phyloP scores from a whole-genome alignment of 2,329 filamentous ascomycete species.

The Pseudopithomyces chartarum region DNA sequence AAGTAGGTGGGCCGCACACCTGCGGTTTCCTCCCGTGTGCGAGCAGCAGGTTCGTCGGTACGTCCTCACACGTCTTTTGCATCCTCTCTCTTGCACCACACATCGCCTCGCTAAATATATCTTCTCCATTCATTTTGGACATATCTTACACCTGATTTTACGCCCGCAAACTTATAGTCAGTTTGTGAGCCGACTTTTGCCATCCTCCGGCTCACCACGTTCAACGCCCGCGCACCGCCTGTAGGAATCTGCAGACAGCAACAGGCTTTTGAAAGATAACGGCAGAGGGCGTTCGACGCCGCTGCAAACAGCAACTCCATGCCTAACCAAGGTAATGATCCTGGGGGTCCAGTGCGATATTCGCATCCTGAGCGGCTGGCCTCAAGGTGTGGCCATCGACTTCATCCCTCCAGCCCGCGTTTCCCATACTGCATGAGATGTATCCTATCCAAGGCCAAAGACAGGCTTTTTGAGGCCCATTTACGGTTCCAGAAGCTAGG shows the following conservation, averaged over 20 bases:
- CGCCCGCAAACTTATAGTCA: too few relatives aligned
- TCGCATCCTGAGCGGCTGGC: conserved; percentile 19
- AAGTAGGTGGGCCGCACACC: too few relatives aligned
- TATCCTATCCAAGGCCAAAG: conserved; percentile 14
- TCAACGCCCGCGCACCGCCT: background rate
- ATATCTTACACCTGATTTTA: too few relatives aligned
- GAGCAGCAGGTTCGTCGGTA: background rate
- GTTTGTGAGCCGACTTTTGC: too few relatives aligned
- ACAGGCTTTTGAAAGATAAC: background rate
- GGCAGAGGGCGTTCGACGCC: background rate
- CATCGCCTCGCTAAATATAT: too few relatives aligned
- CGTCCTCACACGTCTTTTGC: background rate
- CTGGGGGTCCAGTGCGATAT: background rate
- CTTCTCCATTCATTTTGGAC: too few relatives aligned
- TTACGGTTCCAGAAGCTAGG: conserved; percentile 20
- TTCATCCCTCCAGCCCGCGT: conserved; percentile 28
- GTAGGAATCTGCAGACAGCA: background rate
- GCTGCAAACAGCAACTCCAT: background rate
- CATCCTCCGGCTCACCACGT: background rate
- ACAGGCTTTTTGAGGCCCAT: conserved; percentile 18
- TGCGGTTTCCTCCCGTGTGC: background rate
- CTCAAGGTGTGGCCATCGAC: conserved; percentile 26
- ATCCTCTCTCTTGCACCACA: background rate
- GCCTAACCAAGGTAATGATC: background rate
- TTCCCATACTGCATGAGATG: conserved; percentile 27